These are phyloP conservation scores for Cocos nucifera DNA, from an alignment of 176 grass and related monocot species.

Conservation along the genomic window DNA sequence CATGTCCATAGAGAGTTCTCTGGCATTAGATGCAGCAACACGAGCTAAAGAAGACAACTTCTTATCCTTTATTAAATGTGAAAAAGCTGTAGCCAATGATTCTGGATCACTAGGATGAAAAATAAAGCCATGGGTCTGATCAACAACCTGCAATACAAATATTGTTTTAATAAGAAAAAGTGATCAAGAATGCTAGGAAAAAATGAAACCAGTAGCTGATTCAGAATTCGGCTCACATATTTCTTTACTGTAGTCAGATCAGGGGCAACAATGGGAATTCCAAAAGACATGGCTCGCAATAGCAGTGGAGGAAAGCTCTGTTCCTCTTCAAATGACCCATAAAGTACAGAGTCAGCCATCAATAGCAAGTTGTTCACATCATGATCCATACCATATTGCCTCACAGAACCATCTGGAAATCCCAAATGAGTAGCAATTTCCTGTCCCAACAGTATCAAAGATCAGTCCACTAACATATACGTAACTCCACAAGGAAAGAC, in stretches of 20 bases:
- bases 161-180: not conserved
- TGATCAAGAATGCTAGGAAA: not conserved
- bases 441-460: conserved; percentile 36
- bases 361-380: conserved; percentile 49
- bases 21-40: conserved; percentile 52
- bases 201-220: conserved; percentile 9
- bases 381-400: conserved; percentile 59
- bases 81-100: conserved; percentile 48
- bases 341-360: conserved; percentile 69
- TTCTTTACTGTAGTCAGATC: conserved; percentile 80
- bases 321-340: conserved; percentile 72
- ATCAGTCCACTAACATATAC: too few relatives aligned
- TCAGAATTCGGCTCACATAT: conserved; percentile 54
- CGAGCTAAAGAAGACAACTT: conserved; percentile 46
- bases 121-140: conserved; percentile 66
- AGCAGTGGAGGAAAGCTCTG: conserved; percentile 79
- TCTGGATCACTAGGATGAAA: conserved; percentile 46
- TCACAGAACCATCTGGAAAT: conserved; percentile 58
- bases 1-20: conserved; percentile 73
- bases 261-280: conserved; percentile 67
- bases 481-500: too few relatives aligned
- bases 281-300: conserved; percentile 71
- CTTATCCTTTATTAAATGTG: conserved; percentile 45
- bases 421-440: conserved; percentile 67
- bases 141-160: conserved; percentile 44